Evolutionary conservation across 2,329 filamentous ascomycete species (phyloP).

Genomic region (Fusarium coffeatum): DNA sequence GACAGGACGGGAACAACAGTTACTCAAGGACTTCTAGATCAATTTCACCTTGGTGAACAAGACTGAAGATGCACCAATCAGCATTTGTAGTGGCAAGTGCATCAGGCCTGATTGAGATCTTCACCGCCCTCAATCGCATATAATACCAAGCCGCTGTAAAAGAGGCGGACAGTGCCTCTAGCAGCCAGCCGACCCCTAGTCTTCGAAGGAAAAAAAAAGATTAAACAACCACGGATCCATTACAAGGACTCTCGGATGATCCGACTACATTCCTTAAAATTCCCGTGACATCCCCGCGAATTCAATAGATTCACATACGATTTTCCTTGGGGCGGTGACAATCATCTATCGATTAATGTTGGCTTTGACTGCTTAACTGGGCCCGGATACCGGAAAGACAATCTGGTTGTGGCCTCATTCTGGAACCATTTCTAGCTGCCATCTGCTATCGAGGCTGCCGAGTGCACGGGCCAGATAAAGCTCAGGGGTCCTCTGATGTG

Average conservation of each 20-base stretch:
- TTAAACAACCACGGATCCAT: not conserved
- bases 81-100: conserved; percentile 4
- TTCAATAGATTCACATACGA: conserved; percentile 31
- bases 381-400: conserved; percentile 50
- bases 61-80: not conserved
- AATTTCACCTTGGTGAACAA: conserved; percentile 22
- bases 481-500: conserved; percentile 36
- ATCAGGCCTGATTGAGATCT: conserved; percentile 32
- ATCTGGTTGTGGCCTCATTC: conserved; percentile 52
- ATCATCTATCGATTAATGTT: conserved; percentile 14
- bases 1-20: conserved; percentile 3
- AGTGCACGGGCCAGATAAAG: conserved; percentile 23
- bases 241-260: conserved; percentile 31
- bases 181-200: conserved; percentile 11
- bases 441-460: conserved; percentile 35
- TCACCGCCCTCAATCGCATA: conserved; percentile 36
- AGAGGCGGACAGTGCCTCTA: conserved; percentile 8
- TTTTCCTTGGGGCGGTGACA: conserved; percentile 34
- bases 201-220: conserved; percentile 12
- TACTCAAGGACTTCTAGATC: conserved; percentile 21
- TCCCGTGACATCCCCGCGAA: conserved; percentile 39
- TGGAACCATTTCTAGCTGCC: conserved; percentile 46
- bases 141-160: not conserved
- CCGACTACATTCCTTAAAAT: conserved; percentile 41
- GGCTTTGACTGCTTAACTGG: conserved; percentile 38